Evolutionary conservation across 441 rosid genomes (phyloP).

Genomic region (Metrosideros polymorpha): DNA sequence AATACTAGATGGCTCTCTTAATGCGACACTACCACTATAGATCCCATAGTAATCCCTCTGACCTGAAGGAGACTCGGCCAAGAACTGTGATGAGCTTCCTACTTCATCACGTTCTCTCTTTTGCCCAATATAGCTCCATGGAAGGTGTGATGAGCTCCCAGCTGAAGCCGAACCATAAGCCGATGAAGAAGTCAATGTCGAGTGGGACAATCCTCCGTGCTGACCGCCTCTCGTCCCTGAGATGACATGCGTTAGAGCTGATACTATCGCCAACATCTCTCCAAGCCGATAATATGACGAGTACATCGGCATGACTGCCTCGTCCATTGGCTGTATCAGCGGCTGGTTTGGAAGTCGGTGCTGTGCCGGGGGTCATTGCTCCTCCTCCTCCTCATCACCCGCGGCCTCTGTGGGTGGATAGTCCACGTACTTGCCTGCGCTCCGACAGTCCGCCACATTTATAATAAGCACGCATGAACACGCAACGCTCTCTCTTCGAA

Average conservation of each 20-base stretch:
- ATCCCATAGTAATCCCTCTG: not conserved
- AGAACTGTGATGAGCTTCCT: not conserved
- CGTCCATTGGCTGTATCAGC: not conserved
- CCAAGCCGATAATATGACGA: not conserved
- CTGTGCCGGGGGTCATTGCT: not conserved
- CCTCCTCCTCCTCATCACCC: not conserved
- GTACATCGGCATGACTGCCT: not conserved
- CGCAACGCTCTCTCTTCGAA: not conserved
- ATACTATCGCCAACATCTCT: constrained; percentile 54
- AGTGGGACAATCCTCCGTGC: not conserved
- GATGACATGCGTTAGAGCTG: constrained; percentile 44
- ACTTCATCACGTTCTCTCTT: not conserved
- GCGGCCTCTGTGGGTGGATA: not conserved
- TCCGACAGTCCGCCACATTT: not conserved
- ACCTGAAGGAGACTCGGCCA: not conserved
- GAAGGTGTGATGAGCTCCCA: not conserved
- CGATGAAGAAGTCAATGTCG: not conserved
- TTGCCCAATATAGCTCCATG: not conserved
- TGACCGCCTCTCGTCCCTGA: constrained; percentile 21
- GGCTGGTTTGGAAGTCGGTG: not conserved
- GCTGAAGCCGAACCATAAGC: not conserved
- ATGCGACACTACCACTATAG: not conserved
- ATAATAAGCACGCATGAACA: not conserved
- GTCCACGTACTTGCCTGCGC: not conserved
- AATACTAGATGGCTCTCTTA: not conserved